Base-by-base conservation (phyloP, 805 yeast species). In the Teunomyces funiuensis region DNA sequence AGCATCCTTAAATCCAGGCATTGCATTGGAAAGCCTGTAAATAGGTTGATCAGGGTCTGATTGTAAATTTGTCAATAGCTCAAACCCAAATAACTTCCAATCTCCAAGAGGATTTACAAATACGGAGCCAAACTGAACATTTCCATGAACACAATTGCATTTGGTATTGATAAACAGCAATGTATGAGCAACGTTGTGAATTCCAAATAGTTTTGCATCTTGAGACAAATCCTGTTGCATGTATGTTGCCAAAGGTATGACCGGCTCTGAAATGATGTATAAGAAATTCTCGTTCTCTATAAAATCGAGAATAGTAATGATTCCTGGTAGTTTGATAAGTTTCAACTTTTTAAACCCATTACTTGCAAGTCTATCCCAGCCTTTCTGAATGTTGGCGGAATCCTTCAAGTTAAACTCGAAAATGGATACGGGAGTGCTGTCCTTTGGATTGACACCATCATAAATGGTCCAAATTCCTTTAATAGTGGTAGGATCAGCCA, bases 41-140 rank as follows among this genome's bases (percentile, higher is more conserved):
- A 65, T 56, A 15, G 74, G 73, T 37, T 63, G 69, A 14, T 73
- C 73, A 14, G 74, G 73, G 46, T 71, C 81, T 4, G 75, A 66
- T 7, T 51, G 65, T 31, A 75, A 57, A 41, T 69, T 75, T 2
- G 83, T 73, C 26, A 80, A 62, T 1, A 83, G 60, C 60, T 90
- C 97, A 53, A 89, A 80, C 1, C 96, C 96, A 44, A 85, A 85
- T 19, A 90, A 57, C 44, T 80, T 83, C 91, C 96, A 88, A 54
- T 85, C 95, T 10, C 97, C 96, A 22, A 71, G 75, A 9, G 41
- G 38, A 41, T 77, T 83, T 11, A 87, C 80, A 57, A 67, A 89
- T 1, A 90, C 73, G 1, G 85, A 76, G 29, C 76, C 69, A 8
- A 57, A 36, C 43, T 76, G 71, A 9, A 88, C 49, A 44, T 80